Evolutionary conservation across 768 basidiomycete genomes (phyloP).

Genomic region (Hericium coralloides): DNA sequence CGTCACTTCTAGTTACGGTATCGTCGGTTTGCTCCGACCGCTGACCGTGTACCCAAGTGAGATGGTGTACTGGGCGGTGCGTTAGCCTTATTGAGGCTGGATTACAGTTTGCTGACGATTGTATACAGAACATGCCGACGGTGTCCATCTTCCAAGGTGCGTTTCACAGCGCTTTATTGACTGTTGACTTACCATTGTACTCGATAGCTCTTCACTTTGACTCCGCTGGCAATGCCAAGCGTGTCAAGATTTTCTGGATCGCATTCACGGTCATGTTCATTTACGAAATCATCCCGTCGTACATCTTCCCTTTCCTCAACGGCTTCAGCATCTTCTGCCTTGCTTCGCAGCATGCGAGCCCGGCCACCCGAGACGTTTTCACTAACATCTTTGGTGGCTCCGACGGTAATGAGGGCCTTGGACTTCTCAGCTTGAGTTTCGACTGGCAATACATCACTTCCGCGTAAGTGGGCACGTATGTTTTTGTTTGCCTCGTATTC

Average conservation of each 20-base stretch:
- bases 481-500: background rate
- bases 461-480: conserved; percentile 19
- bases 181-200: conserved; percentile 20
- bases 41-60: conserved; percentile 54
- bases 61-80: conserved; percentile 52
- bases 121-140: conserved; percentile 39
- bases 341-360: conserved; percentile 39
- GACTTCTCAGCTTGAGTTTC: conserved; percentile 49
- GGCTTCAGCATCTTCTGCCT: conserved; percentile 55
- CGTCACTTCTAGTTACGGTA: conserved; percentile 38
- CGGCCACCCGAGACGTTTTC: conserved; percentile 36
- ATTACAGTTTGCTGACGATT: background rate
- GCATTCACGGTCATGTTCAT: conserved; percentile 43
- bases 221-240: conserved; percentile 33
- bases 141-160: conserved; percentile 53
- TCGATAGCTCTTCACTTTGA: conserved; percentile 41
- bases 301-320: conserved; percentile 56
- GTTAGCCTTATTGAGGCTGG: conserved; percentile 9
- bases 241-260: conserved; percentile 43
- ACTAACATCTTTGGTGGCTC: conserved; percentile 62
- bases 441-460: conserved; percentile 64
- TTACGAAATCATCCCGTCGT: conserved; percentile 45
- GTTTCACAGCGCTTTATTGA: background rate
- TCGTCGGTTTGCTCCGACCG: conserved; percentile 50
- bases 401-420: conserved; percentile 60